Evolutionary conservation across 352 stramenopile species (phyloP).

Genomic region (Plasmopara viticola): DNA sequence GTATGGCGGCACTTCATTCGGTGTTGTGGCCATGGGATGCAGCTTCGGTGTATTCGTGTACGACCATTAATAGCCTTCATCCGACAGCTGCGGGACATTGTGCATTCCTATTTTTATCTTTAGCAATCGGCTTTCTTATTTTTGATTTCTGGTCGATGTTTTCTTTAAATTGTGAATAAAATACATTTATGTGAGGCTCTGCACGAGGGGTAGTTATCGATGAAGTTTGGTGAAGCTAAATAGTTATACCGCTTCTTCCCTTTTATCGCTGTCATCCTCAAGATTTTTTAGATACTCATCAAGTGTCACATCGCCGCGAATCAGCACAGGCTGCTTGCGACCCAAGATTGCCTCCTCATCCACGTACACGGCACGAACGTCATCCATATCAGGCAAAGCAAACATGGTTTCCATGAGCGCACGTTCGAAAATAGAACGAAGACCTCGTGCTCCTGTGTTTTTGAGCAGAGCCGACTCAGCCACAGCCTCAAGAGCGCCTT

Average conservation of each 20-base stretch:
- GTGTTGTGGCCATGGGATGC: constrained; percentile 10
- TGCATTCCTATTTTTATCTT: no score
- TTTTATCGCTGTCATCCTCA: constrained; percentile 54
- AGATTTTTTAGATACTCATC: constrained; percentile 70
- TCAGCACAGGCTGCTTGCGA: constrained; percentile 85
- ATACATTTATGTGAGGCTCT: constrained; percentile 28
- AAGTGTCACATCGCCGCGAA: constrained; percentile 64
- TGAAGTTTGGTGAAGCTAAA: background rate
- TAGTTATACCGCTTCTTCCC: constrained; percentile 45
- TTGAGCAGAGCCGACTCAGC: constrained; percentile 89
- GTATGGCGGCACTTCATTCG: constrained; percentile 12
- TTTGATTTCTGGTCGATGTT: constrained; percentile 14
- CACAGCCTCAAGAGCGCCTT: constrained; percentile 92
- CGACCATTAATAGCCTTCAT: no score
- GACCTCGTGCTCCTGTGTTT: constrained; percentile 94
- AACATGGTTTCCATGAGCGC: constrained; percentile 97
- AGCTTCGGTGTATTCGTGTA: constrained; percentile 11
- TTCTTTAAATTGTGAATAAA: constrained; percentile 23
- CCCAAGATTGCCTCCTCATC: constrained; percentile 89
- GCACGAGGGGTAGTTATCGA: constrained; percentile 6
- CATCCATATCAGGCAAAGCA: constrained; percentile 87
- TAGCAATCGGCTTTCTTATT: constrained; percentile 16
- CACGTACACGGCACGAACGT: constrained; percentile 92
- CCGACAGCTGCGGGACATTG: constrained; percentile 14
- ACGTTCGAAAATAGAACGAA: constrained; percentile 93